These are phyloP conservation scores for Nadsonia commutata DNA, from an alignment of 1,139 yeast species.

Conservation along the genomic window DNA sequence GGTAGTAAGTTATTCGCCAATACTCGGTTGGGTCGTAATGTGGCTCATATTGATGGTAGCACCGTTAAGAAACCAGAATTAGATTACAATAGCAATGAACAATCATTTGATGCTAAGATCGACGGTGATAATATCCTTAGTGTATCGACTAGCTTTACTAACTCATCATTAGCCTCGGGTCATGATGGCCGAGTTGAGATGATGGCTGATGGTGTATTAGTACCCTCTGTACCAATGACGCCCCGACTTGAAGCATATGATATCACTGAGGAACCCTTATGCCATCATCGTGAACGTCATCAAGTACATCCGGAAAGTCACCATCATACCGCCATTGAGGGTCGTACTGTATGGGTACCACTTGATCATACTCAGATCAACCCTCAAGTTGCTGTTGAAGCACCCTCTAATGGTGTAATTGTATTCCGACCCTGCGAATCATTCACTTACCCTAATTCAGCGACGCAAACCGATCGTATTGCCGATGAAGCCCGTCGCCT, in stretches of 20 bases:
- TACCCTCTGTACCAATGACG: neutral
- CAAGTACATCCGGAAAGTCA: no score
- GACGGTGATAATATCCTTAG: neutral
- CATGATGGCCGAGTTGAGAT: neutral
- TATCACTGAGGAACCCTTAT: neutral
- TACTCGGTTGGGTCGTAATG: no score
- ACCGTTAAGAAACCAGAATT: neutral
- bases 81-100: neutral
- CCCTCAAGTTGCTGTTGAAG: slow-evolving; percentile 38
- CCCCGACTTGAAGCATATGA: slow-evolving; percentile 1
- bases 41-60: no score
- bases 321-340: neutral
- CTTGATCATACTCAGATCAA: slow-evolving; percentile 43
- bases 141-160: no score
- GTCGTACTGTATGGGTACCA: slow-evolving; percentile 51
- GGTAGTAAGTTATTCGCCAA: neutral
- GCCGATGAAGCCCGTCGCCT: slow-evolving; percentile 48
- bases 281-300: no score
- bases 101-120: neutral
- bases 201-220: neutral
- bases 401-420: slow-evolving; percentile 85
- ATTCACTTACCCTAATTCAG: slow-evolving; percentile 68
- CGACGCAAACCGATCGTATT: slow-evolving; percentile 56
- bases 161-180: neutral
- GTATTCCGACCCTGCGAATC: slow-evolving; percentile 76